These are phyloP conservation scores for Ciborinia camelliae DNA, from an alignment of 2,329 filamentous ascomycete species.

Conservation along the genomic window DNA sequence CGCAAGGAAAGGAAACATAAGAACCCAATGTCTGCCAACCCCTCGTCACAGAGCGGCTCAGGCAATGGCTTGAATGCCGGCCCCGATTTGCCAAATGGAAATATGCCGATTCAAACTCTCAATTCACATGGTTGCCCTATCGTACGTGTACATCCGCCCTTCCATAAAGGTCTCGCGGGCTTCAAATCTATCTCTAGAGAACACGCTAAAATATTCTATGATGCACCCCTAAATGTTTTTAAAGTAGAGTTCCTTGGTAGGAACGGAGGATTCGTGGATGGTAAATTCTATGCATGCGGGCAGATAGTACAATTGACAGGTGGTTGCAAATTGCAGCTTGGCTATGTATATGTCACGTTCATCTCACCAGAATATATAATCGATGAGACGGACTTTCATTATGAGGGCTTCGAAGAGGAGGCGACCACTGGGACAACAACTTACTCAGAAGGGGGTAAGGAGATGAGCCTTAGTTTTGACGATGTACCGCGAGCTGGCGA, in stretches of 20 bases:
- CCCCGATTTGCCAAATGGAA: not conserved
- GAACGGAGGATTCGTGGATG: slow-evolving; percentile 69
- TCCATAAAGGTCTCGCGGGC: slow-evolving; percentile 55
- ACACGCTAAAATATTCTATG: slow-evolving; percentile 71
- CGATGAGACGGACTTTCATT: slow-evolving; percentile 56
- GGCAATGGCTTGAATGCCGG: slow-evolving; percentile 31
- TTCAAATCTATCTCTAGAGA: slow-evolving; percentile 72
- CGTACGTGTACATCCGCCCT: slow-evolving; percentile 69
- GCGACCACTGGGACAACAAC: slow-evolving; percentile 33
- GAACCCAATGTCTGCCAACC: slow-evolving; percentile 46
- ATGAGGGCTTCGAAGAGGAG: slow-evolving; percentile 41
- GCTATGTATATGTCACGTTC: slow-evolving; percentile 66
- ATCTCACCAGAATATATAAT: slow-evolving; percentile 61
- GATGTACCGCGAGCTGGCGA: slow-evolving; percentile 56
- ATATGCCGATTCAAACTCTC: slow-evolving; percentile 42
- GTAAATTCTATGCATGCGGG: slow-evolving; percentile 51
- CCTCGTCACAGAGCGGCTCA: slow-evolving; percentile 39
- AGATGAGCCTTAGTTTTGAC: slow-evolving; percentile 73
- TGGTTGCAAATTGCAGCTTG: slow-evolving; percentile 67
- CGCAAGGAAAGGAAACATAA: slow-evolving; percentile 40
- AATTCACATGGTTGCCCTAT: slow-evolving; percentile 61
- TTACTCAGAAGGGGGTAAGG: slow-evolving; percentile 53
- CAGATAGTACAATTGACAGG: slow-evolving; percentile 57
- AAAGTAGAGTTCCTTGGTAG: slow-evolving; percentile 55
- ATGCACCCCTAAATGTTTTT: slow-evolving; percentile 59